Evolutionary conservation across 106 monocot genomes (phyloP).

Genomic region (Alisma plantagoaquatica): DNA sequence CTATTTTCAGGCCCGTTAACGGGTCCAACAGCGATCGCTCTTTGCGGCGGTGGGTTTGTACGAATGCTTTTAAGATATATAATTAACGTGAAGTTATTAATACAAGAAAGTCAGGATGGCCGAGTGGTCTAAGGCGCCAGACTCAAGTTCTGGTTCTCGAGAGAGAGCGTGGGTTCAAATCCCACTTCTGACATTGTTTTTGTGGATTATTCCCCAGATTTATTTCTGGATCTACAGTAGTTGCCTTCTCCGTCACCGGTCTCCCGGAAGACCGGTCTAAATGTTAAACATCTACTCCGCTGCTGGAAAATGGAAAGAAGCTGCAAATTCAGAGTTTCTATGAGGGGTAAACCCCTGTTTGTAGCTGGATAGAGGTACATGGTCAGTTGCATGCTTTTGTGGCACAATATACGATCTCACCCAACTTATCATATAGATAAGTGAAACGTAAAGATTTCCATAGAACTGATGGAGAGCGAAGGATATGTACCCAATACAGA

Average conservation of each 20-base stretch:
- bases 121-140: conserved; percentile 99
- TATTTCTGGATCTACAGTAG: no score
- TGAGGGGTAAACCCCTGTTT: conserved; percentile 59
- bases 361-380: conserved; percentile 75
- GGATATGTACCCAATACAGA: conserved; percentile 64
- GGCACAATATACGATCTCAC: conserved; percentile 59
- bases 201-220: no score
- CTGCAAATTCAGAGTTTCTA: conserved; percentile 33
- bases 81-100: no score
- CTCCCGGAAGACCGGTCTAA: no score
- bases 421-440: conserved; percentile 35
- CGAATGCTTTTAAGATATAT: no score
- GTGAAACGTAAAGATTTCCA: conserved; percentile 28
- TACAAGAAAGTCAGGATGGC: conserved; percentile 99
- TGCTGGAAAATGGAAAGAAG: conserved; percentile 78
- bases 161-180: conserved; percentile 99
- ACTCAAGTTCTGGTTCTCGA: conserved; percentile 99
- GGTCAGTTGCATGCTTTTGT: conserved; percentile 51
- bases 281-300: conserved; percentile 86
- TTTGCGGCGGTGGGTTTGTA: no score
- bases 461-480: conserved; percentile 51
- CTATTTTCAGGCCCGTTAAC: no score
- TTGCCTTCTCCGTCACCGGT: no score
- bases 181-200: conserved; percentile 98
- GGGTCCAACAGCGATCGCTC: no score